Evolutionary conservation across 2,329 filamentous ascomycete species (phyloP).

Genomic region (Graphilbum fragrans): DNA sequence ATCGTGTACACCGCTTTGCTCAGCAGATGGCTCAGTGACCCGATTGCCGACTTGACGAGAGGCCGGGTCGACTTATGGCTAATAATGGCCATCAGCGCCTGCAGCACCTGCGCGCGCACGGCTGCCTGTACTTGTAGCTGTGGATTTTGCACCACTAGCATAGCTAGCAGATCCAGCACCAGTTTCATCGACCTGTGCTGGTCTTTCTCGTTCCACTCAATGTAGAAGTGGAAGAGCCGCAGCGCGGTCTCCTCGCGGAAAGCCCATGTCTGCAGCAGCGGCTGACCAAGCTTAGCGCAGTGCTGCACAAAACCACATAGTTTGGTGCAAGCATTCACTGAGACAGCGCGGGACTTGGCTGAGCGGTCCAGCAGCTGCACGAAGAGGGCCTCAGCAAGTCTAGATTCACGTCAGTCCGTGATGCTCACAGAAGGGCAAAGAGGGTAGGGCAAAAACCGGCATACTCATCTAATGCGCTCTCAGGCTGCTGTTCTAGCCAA

Average conservation of each 20-base stretch:
- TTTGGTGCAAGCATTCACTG: constrained; percentile 45
- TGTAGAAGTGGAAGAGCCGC: constrained; percentile 47
- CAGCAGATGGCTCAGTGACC: constrained; percentile 53
- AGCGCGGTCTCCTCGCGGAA: constrained; percentile 35
- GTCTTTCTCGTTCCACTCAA: constrained; percentile 57
- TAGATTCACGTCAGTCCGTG: background rate
- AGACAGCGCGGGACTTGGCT: constrained; percentile 40
- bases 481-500: constrained; percentile 14
- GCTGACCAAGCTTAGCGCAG: constrained; percentile 27
- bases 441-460: background rate
- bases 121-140: constrained; percentile 20
- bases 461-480: constrained; percentile 3
- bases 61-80: constrained; percentile 47
- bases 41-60: constrained; percentile 57
- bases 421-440: background rate
- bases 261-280: constrained; percentile 32
- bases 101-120: constrained; percentile 33
- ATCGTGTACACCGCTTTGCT: constrained; percentile 44
- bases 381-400: constrained; percentile 23
- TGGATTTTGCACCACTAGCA: constrained; percentile 38
- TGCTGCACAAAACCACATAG: constrained; percentile 52
- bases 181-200: constrained; percentile 52
- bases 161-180: constrained; percentile 44
- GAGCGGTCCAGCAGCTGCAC: constrained; percentile 34
- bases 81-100: constrained; percentile 45